These are phyloP conservation scores for Aureobasidium namibiae DNA, from an alignment of 2,329 filamentous ascomycete genomes.

Conservation along the genomic window DNA sequence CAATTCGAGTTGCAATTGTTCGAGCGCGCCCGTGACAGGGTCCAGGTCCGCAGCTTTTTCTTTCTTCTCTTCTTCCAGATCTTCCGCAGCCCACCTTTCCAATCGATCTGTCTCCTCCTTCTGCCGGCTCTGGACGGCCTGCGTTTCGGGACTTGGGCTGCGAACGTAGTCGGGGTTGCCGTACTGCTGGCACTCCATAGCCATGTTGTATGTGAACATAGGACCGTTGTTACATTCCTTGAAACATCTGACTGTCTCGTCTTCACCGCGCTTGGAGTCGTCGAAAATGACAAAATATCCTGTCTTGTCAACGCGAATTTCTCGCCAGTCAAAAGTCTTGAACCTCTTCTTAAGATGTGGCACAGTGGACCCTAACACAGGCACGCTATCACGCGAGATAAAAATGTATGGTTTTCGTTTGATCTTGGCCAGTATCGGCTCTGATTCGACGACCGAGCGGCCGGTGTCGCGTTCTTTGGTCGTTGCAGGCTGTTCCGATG, in stretches of 20 bases:
- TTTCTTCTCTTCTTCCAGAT: conserved; percentile 83
- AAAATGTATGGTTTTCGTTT: conserved; percentile 82
- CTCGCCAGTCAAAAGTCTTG: conserved; percentile 71
- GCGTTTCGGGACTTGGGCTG: conserved; percentile 44
- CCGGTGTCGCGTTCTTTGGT: conserved; percentile 35
- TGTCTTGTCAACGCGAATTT: conserved; percentile 72
- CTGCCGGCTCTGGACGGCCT: conserved; percentile 42
- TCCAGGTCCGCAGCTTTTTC: conserved; percentile 82
- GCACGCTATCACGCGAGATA: conserved; percentile 77
- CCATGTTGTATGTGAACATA: conserved; percentile 88
- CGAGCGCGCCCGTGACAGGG: conserved; percentile 75
- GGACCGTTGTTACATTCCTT: conserved; percentile 68
- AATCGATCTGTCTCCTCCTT: conserved; percentile 59
- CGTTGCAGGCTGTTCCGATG: conserved; percentile 28
- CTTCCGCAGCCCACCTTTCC: conserved; percentile 66
- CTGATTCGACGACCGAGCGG: conserved; percentile 54
- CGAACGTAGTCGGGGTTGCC: conserved; percentile 56
- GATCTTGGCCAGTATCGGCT: conserved; percentile 60
- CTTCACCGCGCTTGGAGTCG: conserved; percentile 64
- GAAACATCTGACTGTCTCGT: conserved; percentile 75
- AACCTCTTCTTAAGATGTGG: conserved; percentile 84
- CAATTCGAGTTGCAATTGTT: conserved; percentile 71
- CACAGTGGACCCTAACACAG: conserved; percentile 75
- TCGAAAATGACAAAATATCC: conserved; percentile 93
- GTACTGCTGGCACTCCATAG: conserved; percentile 73